Base-by-base conservation (phyloP, 2,329 filamentous ascomycete genomes). In the Diaporthe velutina region DNA sequence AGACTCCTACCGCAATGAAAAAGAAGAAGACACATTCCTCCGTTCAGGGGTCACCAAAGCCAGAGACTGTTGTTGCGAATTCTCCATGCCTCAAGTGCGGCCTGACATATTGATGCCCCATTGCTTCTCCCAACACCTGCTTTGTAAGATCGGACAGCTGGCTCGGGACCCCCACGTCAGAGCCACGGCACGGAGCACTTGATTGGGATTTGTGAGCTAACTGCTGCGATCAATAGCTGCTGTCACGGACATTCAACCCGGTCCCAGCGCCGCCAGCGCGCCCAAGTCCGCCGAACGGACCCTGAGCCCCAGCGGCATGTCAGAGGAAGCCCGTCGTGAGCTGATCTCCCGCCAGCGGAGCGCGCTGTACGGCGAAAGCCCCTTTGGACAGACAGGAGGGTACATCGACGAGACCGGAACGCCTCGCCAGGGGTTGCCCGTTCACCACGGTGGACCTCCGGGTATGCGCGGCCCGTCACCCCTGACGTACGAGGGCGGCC, bases 311-410 rank as follows among this genome's bases (percentile, higher is more conserved):
- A 92, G 93, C 80, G 86, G 88, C 82, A 94, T 98, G 93, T 97
- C 93, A 83, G 97, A 98, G 87, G 96, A 98, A 80, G 96, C 98
- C 82, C 96, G 96, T 80, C 95, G 96, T 80, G 96, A 98, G 80
- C 90, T 98, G 84, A 98, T 98, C 85, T 94, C 96, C 79, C 96
- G 96, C 82, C 97, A 98, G 86, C 95, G 97, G 85, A 96, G 93
- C 84, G 96, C 96, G 78, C 87, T 99, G 78, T 99, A 98, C 84
- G 95, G 95, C 82, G 95, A 94, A 82, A 88, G 88, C 15, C 83
- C 90, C 70, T 93, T 95, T 82, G 91, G 93, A 81, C 92, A 93
- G 78, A 91, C 90, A 78, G 88, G 87, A 77, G 88, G 87, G 78
- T 93, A 93, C 80, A 88, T 92, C 67, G 93, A 95, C 76, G 94